Evolutionary conservation across 345 rosid genomes (phyloP), one percentile per base, ranked within the genome.

Genomic region (Mercurialis annua): DNA sequence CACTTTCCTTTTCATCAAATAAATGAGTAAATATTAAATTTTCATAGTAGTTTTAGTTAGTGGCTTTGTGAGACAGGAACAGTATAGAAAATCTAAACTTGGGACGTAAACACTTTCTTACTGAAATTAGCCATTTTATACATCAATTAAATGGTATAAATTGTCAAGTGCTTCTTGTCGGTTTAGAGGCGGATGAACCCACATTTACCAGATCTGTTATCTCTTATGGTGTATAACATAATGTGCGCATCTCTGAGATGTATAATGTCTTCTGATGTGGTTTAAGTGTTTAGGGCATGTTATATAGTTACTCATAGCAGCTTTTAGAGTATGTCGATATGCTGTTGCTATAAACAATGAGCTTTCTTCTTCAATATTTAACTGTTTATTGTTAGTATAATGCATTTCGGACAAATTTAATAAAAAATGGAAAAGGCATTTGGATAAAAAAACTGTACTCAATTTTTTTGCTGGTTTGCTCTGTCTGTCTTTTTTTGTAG

Each of bases 401-500:
- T 27, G 46, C 15, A 62, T 46, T 59, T 20, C n/a, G 64, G 34
- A 23, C 0, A 44, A 26, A 24, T 46, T 27, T 8, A 9, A 14
- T 9, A 7, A 40, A 40, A 8, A 40, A 3, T 1, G 1, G 11
- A 40, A 53, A 53, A 14, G 14, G 4, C 12, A 2, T 53, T n/a
- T 53, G 4, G 17, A 26, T 53, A 53, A 51, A 53, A 44, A 36
- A 29, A 18, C 62, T 50, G 10, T 42, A 24, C 75, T 64, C 48
- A 42, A 47, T 12, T 9, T 10, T 24, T 31, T 11, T 20, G 30
- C 30, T 30, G 50, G 54, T 31, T 18, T 71, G 33, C 60, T 29
- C 57, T 23, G 21, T 69, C 59, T 60, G 18, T 71, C 34, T 67
- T 0, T 20, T n/a, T 62, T 59, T 81, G 66, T 82, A 93, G 98